phyloP scores from a whole-genome alignment of 2,329 filamentous ascomycete genomes.

The Phaeosphaeriaceae sp. region DNA sequence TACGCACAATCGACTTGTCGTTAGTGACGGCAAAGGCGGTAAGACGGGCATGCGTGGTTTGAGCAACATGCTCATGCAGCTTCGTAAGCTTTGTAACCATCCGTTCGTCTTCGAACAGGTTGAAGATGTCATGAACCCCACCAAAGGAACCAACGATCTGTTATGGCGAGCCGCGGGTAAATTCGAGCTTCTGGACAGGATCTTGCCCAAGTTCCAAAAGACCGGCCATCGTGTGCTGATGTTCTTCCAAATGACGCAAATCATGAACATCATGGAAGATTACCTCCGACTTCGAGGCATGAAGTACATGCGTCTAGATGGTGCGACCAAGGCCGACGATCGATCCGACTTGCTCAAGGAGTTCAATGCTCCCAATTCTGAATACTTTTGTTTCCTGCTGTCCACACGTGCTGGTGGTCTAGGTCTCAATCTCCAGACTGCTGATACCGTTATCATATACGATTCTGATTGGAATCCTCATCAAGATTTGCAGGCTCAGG shows the following conservation, averaged over 20 bases:
- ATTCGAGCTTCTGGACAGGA: conserved; percentile 91
- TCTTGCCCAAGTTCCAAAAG: conserved; percentile 90
- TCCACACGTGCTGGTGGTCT: conserved; percentile 98
- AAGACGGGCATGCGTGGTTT: conserved; percentile 93
- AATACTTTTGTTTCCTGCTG: conserved; percentile 98
- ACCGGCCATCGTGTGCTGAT: conserved; percentile 96
- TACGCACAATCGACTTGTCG: conserved; percentile 90
- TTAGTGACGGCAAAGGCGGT: conserved; percentile 93
- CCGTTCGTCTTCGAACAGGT: conserved; percentile 98
- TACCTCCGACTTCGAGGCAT: conserved; percentile 86
- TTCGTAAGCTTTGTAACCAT: conserved; percentile 98
- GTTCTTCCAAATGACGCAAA: conserved; percentile 99
- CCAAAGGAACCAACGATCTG: conserved; percentile 86
- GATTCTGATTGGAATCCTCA: conserved; percentile 99
- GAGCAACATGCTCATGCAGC: conserved; percentile 99
- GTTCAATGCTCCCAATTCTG: conserved; percentile 89
- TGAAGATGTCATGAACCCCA: conserved; percentile 96
- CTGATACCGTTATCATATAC: conserved; percentile 99
- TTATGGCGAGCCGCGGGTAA: conserved; percentile 97
- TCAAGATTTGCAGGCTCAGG: conserved; percentile 97
- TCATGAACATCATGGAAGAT: conserved; percentile 99
- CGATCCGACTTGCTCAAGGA: conserved; percentile 86
- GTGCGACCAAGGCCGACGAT: conserved; percentile 97
- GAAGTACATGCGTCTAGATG: conserved; percentile 90
- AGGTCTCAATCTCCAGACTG: conserved; percentile 94